Base-by-base conservation (phyloP, 306 rosid genomes). In the Malus sieversii region DNA sequence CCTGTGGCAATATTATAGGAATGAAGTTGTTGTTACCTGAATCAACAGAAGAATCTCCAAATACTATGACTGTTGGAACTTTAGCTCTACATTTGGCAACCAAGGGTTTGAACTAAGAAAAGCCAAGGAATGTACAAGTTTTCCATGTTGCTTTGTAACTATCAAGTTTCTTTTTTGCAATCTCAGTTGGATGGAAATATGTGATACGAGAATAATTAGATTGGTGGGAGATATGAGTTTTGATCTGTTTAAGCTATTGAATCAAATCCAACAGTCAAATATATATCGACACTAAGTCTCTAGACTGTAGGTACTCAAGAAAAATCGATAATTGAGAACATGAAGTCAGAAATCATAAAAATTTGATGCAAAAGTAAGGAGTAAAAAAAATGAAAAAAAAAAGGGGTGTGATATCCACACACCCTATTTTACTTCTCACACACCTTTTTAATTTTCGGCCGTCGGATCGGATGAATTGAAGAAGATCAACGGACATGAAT, bases 1-100 rank as follows among this genome's bases (percentile, higher is more conserved):
- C 90, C 77, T 32, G 66, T 84, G 0, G 91, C 90, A 2, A 30
- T 30, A 90, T 77, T 20, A 91, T 90, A n/a, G 90, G 93, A 76
- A 86, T 86, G 86, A 82, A 85, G 71, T 90, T 88, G 82, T 85
- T 90, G 90, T 90, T 90, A 0, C 93, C 93, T 11, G 93, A 85
- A 62, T 90, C 93, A 7, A 90, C 88, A 2, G 93, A 86, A 2
- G 91, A 90, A 74, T 90, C 96, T 70, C 96, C 93, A 74, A 87
- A 85, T 16, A 88, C 89, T 62, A 88, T 81, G 23, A 88, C 67
- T 45, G 90, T 85, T 4, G 88, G 88, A 51, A 89, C 88, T 53
- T 66, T 72, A 57, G 74, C 77, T 32, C 63, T 77, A 42, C 88
- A 76, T 44, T 42, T 70, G 9, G 68, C 73, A 32, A 79, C 52